Evolutionary conservation across 2,329 filamentous ascomycete genomes (phyloP), one percentile per base, ranked within the genome.

Genomic region (Beauveria brongniartii): DNA sequence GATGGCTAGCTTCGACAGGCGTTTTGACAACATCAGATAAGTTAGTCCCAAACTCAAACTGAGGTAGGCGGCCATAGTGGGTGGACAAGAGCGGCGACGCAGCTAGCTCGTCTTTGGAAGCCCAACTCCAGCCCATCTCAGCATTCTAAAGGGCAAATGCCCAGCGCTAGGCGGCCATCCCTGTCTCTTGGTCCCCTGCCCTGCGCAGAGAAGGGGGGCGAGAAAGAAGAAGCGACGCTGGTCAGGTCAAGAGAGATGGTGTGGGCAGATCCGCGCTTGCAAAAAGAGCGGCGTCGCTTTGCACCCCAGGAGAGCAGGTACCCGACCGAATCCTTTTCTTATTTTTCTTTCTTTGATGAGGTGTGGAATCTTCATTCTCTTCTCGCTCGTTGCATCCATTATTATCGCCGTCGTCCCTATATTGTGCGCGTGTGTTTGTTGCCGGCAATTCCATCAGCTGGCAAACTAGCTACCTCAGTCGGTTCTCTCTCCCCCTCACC

Each of bases 81-180:
- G 26, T 9, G 16, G 41, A 34, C 53, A 51, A 51, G 44, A 58
- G 55, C 44, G 46, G 55, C 46, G 55, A 26, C 47, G 47, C 34
- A 59, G 26, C 47, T 59, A 59, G 50, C 40, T 59, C 57, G 40
- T 40, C 48, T 52, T 59, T 59, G 40, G 56, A 44, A n/a, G 26
- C 56, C 26, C 40, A 54, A 37, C 26, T 54, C 54, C 26, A 59
- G 57, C 48, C 57, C 47, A 59, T 59, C 57, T 53, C 40, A 46
- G 30, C 18, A 47, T 53, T 41, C 28, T 7, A 16, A 50, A 54
- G 57, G 47, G 47, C 26, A 22, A 44, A 18, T 26, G 47, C 37
- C 40, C 44, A 37, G 40, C 57, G 40, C 50, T 59, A 53, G 26
- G 40, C 46, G 22, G 28, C 18, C 14, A 43, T 30, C 57, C 56